These are phyloP conservation scores for Cyclanthera cordifolia DNA, from an alignment of 306 rosid species.

Conservation along the genomic window DNA sequence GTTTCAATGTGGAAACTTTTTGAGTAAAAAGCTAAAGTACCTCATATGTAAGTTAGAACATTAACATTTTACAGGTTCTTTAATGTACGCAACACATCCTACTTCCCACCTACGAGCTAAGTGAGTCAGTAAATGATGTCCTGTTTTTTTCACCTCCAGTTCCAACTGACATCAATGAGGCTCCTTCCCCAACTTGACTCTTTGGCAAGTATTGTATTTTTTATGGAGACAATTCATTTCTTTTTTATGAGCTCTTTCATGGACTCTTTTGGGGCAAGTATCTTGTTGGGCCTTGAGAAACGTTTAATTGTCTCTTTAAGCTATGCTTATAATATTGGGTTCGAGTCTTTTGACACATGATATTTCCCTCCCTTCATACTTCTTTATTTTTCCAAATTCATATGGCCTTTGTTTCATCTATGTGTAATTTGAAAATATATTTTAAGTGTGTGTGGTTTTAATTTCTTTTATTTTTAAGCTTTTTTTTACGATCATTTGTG, in stretches of 20 bases:
- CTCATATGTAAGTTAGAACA: neutral
- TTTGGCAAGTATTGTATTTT: neutral
- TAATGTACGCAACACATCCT: neutral
- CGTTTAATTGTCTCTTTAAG: neutral
- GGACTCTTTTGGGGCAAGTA: neutral
- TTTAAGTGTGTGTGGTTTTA: slow-evolving; percentile 7
- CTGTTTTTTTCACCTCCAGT: neutral
- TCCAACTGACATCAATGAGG: neutral
- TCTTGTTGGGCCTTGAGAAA: neutral
- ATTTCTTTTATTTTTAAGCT: neutral
- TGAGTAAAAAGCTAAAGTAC: neutral
- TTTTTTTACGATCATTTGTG: slow-evolving; percentile 8
- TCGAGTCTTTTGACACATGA: neutral
- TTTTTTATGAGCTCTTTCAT: neutral
- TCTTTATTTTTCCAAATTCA: neutral
- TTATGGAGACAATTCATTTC: neutral
- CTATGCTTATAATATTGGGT: neutral
- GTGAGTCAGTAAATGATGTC: neutral
- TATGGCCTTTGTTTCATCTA: neutral
- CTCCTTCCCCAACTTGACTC: neutral
- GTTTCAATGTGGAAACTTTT: neutral
- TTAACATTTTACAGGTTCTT: neutral
- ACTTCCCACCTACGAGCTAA: neutral
- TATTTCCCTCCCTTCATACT: neutral
- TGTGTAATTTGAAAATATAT: neutral